Evolutionary conservation across 257 asterid species (phyloP), one percentile per base, ranked within the genome.

Genomic region (Echites panduratus): DNA sequence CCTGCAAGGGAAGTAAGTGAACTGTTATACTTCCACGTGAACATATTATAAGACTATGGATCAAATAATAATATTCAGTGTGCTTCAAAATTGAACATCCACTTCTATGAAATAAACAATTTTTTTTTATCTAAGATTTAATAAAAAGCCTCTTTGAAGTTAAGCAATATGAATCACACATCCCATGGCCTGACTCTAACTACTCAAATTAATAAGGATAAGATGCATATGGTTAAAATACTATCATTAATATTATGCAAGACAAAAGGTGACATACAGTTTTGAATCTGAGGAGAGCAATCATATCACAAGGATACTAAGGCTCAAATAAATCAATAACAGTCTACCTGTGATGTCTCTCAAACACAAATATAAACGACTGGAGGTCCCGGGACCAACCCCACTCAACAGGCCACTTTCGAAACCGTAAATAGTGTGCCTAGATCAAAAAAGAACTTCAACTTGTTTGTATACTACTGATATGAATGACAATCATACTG

Each of bases 321-420:
- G 73, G 72, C 32, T 72, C 4, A 41, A 22, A 8, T 7, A 58
- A 54, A 38, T 56, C 59, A 63, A 52, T 71, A 73, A 75, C 68
- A 47, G 29, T 58, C 65, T 53, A 89, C 98, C 98, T 95, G 85
- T 95, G 85, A 78, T 95, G 99, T 68, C 90, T 92, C 79, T 86
- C 88, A 79, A 95, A 92, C 70, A 95, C 98, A 73, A 95, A 95
- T 73, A 95, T 89, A 82, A 95, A 95, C 26, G 98, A 88, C 80
- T 87, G 97, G 69, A 95, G 90, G 78, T 95, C 97, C 56, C 98
- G 89, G 77, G 95, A 90, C 99, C 99, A 95, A 52, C 99, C 99
- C 99, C 99, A 95, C 83, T 95, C 98, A 76, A 84, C 95, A 12
- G 99, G 98, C 99, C 97, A 92, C 38, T 86, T 82, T 53, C 96